Evolutionary conservation across 768 basidiomycete genomes (phyloP).

Genomic region (Suillus weaverae): DNA sequence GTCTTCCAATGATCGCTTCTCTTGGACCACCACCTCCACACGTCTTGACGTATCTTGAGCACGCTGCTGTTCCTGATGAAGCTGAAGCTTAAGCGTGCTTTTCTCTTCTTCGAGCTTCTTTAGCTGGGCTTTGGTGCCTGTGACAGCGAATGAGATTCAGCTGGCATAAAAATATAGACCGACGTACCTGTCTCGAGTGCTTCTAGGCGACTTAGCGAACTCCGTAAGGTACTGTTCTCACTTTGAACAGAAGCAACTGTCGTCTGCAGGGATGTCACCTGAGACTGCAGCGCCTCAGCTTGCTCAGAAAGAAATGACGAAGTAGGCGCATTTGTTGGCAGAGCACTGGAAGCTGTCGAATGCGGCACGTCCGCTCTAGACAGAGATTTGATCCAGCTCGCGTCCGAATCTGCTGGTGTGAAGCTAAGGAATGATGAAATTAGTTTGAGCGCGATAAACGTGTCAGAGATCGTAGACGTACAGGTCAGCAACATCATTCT

Average conservation of each 20-base stretch:
- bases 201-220: not conserved
- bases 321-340: slow-evolving; percentile 30
- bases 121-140: not conserved
- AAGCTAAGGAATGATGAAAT: slow-evolving; percentile 38
- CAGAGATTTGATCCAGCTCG: slow-evolving; percentile 64
- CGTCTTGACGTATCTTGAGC: slow-evolving; percentile 2
- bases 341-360: slow-evolving; percentile 30
- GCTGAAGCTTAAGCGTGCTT: slow-evolving; percentile 26
- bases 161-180: no score
- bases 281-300: not conserved
- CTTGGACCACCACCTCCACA: slow-evolving; percentile 20
- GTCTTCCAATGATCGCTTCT: slow-evolving; percentile 26
- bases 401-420: slow-evolving; percentile 40
- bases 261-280: not conserved
- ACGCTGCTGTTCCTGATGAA: slow-evolving; percentile 18
- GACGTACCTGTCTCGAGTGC: slow-evolving; percentile 23
- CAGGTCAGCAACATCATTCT: slow-evolving; percentile 62
- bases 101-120: slow-evolving; percentile 15
- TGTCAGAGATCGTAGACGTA: slow-evolving; percentile 41
- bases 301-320: slow-evolving; percentile 15
- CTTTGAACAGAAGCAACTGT: not conserved
- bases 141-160: not conserved
- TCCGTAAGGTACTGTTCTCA: not conserved
- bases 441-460: slow-evolving; percentile 4
- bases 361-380: slow-evolving; percentile 41